Evolutionary conservation across 768 basidiomycete genomes (phyloP).

Genomic region (Gyrodon lividus): DNA sequence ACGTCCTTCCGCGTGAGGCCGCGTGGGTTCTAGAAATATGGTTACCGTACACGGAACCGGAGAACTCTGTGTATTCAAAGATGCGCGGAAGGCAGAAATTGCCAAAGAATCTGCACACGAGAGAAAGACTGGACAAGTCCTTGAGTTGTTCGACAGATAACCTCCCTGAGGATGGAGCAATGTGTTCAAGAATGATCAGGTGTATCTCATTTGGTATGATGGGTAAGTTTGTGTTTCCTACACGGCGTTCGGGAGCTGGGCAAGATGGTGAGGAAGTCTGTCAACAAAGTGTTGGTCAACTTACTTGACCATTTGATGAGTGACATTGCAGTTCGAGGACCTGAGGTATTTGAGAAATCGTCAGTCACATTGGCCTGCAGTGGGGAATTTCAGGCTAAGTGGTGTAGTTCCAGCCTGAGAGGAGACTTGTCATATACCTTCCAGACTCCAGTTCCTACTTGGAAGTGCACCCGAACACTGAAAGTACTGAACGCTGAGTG

Average conservation of each 20-base stretch:
- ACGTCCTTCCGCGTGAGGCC: constrained; percentile 1
- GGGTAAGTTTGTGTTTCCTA: constrained; percentile 11
- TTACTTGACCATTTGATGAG: constrained; percentile 7
- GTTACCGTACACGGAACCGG: constrained; percentile 18
- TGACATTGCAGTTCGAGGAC: background rate
- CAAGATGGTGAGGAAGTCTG: background rate
- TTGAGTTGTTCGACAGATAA: constrained; percentile 9
- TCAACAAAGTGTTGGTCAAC: background rate
- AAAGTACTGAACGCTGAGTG: no score
- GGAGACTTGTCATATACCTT: no score
- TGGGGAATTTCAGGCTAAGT: no score
- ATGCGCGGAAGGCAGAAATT: constrained; percentile 39
- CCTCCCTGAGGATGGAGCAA: constrained; percentile 22
- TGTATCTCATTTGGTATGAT: constrained; percentile 47
- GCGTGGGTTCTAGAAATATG: background rate
- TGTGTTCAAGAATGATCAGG: constrained; percentile 36
- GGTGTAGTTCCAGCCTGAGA: no score
- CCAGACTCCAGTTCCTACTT: no score
- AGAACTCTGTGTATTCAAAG: constrained; percentile 33
- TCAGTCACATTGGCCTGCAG: no score
- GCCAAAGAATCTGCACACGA: constrained; percentile 45
- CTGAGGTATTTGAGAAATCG: background rate
- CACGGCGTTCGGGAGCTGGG: constrained; percentile 28
- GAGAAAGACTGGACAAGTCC: constrained; percentile 31
- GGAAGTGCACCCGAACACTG: no score